These are phyloP conservation scores for Mucor velutinosus DNA, from an alignment of 371 early-diverging fungal species.

Conservation along the genomic window DNA sequence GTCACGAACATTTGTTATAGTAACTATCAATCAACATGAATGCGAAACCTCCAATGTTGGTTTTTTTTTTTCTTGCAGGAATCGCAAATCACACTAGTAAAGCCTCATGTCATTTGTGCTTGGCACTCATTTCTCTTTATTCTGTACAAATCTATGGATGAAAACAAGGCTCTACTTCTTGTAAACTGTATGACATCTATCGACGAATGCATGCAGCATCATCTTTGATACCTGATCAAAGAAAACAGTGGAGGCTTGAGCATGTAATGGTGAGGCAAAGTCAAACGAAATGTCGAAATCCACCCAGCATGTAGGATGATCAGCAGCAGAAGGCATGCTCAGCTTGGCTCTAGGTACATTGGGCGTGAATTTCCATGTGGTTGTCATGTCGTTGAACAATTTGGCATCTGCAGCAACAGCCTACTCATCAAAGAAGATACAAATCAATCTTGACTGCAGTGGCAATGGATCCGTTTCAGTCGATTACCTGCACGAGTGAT, in stretches of 20 bases:
- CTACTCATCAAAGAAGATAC: slow-evolving; percentile 20
- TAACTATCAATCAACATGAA: too few relatives aligned
- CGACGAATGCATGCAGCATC: slow-evolving; percentile 77
- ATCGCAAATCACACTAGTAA: background rate
- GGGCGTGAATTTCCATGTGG: slow-evolving; percentile 72
- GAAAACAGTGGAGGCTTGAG: slow-evolving; percentile 73
- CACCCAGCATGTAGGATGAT: slow-evolving; percentile 63
- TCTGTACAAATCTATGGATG: background rate
- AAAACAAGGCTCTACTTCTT: slow-evolving; percentile 24
- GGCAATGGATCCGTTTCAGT: background rate
- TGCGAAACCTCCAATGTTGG: too few relatives aligned
- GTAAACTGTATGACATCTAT: slow-evolving; percentile 65
- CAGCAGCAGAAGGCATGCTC: slow-evolving; percentile 32
- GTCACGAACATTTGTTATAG: background rate
- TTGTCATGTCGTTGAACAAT: slow-evolving; percentile 69
- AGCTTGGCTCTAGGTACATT: slow-evolving; percentile 35
- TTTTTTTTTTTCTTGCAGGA: background rate
- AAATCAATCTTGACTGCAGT: background rate
- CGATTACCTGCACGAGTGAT: slow-evolving; percentile 50
- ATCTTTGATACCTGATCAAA: slow-evolving; percentile 74
- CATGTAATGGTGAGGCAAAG: slow-evolving; percentile 76
- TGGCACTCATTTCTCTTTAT: background rate
- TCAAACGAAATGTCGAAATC: slow-evolving; percentile 81
- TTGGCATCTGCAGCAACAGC: slow-evolving; percentile 70
- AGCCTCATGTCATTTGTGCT: background rate